phyloP scores from a whole-genome alignment of 331 rosid species.

The Cydonia oblonga region DNA sequence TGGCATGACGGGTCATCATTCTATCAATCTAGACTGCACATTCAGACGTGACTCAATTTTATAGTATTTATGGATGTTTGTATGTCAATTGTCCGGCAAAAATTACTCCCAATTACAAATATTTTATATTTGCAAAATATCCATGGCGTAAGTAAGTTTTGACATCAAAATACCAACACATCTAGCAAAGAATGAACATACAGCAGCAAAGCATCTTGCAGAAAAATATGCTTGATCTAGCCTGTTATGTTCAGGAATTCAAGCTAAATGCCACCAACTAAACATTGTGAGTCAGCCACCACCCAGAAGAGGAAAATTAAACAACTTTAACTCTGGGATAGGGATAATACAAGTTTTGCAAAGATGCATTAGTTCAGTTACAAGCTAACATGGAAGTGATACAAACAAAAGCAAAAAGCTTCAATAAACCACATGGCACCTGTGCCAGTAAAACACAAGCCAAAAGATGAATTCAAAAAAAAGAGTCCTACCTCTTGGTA shows the following conservation, averaged over 20 bases:
- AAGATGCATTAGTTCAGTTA: neutral
- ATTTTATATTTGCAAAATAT: neutral
- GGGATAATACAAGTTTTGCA: neutral
- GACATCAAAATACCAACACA: neutral
- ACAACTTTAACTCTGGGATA: neutral
- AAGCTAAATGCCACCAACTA: neutral
- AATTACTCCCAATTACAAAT: neutral
- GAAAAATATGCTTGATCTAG: neutral
- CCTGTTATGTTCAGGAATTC: neutral
- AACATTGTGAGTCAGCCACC: constrained; percentile 1
- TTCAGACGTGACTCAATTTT: neutral
- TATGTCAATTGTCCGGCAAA: neutral
- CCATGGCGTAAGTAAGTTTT: neutral
- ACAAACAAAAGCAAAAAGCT: neutral
- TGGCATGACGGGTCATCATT: neutral
- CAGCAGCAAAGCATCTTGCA: neutral
- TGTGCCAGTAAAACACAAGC: neutral
- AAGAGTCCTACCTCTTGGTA: constrained; percentile 70
- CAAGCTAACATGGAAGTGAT: neutral
- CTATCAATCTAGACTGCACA: neutral
- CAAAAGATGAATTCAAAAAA: constrained; percentile 1
- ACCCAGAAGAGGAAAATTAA: neutral
- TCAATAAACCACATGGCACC: neutral
- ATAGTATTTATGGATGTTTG: neutral
- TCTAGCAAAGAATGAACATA: neutral